phyloP scores from a whole-genome alignment of 176 grass and related monocot species.

The Leersia perrieri region DNA sequence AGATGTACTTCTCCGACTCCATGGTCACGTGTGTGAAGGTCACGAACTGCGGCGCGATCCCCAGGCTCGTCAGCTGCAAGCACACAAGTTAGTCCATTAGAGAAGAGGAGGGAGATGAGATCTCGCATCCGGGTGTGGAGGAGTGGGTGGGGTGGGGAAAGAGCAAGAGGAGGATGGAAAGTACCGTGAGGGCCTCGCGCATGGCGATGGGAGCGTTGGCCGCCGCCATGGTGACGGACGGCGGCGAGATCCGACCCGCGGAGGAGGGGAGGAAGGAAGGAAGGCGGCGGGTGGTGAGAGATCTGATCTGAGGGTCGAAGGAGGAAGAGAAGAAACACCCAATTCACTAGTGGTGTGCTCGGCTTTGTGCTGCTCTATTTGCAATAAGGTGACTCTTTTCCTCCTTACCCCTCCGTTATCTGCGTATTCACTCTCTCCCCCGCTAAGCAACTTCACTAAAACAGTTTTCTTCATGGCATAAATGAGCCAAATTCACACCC shows the following conservation, averaged over 20 bases:
- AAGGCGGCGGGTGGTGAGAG: not conserved
- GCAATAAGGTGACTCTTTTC: no score
- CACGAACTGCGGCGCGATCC: conserved; percentile 94
- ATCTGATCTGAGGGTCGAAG: not conserved
- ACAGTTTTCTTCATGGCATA: no score
- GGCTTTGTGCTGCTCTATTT: no score
- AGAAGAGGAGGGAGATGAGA: no score
- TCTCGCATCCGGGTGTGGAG: no score
- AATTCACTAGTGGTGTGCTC: no score
- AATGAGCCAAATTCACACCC: no score
- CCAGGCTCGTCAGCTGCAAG: conserved; percentile 85
- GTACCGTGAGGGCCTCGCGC: conserved; percentile 90
- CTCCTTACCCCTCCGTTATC: no score
- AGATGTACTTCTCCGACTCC: conserved; percentile 99
- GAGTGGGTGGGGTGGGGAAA: not conserved
- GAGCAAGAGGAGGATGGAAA: not conserved
- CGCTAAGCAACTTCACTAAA: no score
- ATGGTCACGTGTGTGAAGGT: conserved; percentile 99
- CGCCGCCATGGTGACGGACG: conserved; percentile 74
- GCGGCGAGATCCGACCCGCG: conserved; percentile 12
- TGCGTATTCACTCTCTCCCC: no score
- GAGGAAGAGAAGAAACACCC: no score
- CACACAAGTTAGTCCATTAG: not conserved
- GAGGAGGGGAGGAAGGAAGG: no score
- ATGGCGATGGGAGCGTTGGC: conserved; percentile 95